These are phyloP conservation scores for Plasmodium adleri DNA, from an alignment of 169 alveolate species.

Conservation along the genomic window DNA sequence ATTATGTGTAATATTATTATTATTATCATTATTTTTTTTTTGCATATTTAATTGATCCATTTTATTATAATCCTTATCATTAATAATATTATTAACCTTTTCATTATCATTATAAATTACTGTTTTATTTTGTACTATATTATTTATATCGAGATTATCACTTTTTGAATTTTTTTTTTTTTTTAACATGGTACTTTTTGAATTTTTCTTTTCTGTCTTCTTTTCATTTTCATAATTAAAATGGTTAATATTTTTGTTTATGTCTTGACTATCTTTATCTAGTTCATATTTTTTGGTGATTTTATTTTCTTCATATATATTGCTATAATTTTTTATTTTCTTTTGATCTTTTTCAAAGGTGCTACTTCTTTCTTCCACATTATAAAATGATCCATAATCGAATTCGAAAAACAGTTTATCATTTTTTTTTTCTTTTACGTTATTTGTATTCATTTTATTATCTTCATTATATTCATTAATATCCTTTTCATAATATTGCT, in stretches of 20 bases:
- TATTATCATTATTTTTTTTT: neutral
- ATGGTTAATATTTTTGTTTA: neutral
- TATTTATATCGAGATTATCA: neutral
- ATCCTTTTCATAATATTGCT: neutral
- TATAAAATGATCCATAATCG: slow-evolving; percentile 51
- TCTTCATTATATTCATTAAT: neutral
- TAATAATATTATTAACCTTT: neutral
- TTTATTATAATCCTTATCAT: neutral
- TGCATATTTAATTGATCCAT: too few relatives aligned
- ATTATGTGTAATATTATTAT: too few relatives aligned
- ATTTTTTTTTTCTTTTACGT: slow-evolving; percentile 18
- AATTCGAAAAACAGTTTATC: slow-evolving; percentile 10
- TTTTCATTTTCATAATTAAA: neutral
- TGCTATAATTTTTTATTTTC: neutral
- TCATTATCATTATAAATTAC: neutral
- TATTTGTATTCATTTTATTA: neutral
- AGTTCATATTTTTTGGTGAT: neutral
- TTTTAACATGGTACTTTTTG: slow-evolving; percentile 12
- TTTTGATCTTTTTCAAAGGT: neutral
- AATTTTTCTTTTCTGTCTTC: neutral
- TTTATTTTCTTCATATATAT: neutral
- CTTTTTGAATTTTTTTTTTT: neutral
- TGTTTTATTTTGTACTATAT: neutral
- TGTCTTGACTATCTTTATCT: neutral
- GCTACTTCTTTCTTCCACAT: slow-evolving; percentile 24